phyloP scores from a whole-genome alignment of 805 yeast species.

The Kuraishia capsulata region DNA sequence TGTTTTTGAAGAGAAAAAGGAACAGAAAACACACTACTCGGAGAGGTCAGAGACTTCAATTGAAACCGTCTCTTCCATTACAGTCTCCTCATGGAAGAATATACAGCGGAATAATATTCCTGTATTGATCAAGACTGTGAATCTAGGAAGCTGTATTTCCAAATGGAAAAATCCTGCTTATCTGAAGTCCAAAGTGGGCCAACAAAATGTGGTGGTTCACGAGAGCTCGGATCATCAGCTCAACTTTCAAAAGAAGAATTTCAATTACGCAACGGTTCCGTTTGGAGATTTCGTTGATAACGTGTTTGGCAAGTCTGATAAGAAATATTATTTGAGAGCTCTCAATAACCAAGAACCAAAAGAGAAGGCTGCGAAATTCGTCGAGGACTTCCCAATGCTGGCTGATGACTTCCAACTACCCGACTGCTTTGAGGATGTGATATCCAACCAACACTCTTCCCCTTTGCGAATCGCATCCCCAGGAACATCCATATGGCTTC shows the following conservation, averaged over 20 bases:
- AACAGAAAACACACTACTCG: too few relatives aligned
- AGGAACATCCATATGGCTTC: constrained; percentile 23
- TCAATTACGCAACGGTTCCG: constrained; percentile 14
- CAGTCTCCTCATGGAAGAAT: constrained; percentile 3
- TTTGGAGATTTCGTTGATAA: constrained; percentile 17
- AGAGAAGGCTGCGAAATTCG: constrained; percentile 16
- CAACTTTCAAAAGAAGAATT: constrained; percentile 22
- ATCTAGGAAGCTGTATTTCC: constrained; percentile 16
- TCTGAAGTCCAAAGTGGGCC: constrained; percentile 16
- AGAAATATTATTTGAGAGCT: constrained; percentile 16
- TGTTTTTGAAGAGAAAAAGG: not conserved
- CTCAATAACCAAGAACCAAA: constrained; percentile 18
- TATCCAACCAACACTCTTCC: constrained; percentile 18
- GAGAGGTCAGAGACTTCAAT: too few relatives aligned
- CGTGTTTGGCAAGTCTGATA: constrained; percentile 7
- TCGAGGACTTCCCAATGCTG: constrained; percentile 19
- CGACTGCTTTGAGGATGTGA: constrained; percentile 6
- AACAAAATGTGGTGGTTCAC: constrained; percentile 17
- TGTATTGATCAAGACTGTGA: constrained; percentile 11
- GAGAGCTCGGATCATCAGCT: constrained; percentile 9
- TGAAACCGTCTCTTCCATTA: not conserved
- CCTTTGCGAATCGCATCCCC: constrained; percentile 24
- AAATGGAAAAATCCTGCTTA: constrained; percentile 20
- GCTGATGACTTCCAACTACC: constrained; percentile 21
- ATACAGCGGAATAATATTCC: constrained; percentile 11